Evolutionary conservation across 345 rosid species (phyloP).

Genomic region (Geranium brycei): DNA sequence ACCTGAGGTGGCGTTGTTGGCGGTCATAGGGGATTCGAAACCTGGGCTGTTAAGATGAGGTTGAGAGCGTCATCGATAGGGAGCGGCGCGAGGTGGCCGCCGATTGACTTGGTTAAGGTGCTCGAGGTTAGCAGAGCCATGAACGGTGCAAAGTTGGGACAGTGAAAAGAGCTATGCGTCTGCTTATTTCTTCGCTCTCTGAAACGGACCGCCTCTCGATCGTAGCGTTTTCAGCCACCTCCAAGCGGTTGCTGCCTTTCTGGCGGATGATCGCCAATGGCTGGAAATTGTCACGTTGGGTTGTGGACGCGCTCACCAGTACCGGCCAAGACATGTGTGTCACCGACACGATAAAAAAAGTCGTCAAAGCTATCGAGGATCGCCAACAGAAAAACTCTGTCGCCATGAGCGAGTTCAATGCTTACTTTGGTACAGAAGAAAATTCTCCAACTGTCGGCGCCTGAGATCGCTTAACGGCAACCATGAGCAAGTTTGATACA

Average conservation of each 20-base stretch:
- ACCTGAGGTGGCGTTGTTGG: constrained; percentile 54
- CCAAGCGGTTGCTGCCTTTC: constrained; percentile 59
- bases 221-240: constrained; percentile 55
- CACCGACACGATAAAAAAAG: constrained; percentile 72
- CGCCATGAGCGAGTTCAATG: no score
- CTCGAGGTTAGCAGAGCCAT: constrained; percentile 51
- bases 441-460: no score
- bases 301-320: constrained; percentile 45
- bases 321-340: constrained; percentile 36
- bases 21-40: constrained; percentile 39
- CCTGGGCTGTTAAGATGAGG: constrained; percentile 45
- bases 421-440: no score
- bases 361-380: constrained; percentile 76
- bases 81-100: constrained; percentile 29
- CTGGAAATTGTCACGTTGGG: constrained; percentile 47
- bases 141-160: constrained; percentile 29
- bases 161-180: constrained; percentile 55
- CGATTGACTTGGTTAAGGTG: constrained; percentile 58
- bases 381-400: constrained; percentile 63
- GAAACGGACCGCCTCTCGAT: constrained; percentile 68
- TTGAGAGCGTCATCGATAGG: constrained; percentile 43
- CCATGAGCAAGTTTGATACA: no score
- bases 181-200: constrained; percentile 40
- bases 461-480: no score
- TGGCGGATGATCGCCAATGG: constrained; percentile 63